These are phyloP conservation scores for Primulina tabacum DNA, from an alignment of 257 asterid species.

Conservation along the genomic window DNA sequence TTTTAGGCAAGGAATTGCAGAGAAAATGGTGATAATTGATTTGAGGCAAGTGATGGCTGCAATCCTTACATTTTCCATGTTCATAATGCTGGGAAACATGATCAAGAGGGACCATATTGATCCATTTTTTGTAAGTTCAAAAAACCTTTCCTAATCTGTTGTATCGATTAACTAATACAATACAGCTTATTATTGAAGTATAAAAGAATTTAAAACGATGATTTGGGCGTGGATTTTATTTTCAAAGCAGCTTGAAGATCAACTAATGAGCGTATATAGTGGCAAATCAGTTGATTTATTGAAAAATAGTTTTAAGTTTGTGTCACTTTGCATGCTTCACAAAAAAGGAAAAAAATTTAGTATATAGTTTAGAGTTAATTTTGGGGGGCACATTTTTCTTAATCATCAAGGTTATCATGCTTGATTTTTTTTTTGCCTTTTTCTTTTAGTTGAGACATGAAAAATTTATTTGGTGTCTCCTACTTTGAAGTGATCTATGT, in stretches of 20 bases:
- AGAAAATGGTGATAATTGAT: constrained; percentile 33
- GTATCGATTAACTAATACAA: neutral
- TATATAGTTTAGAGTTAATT: too few species aligned
- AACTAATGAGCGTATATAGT: too few species aligned
- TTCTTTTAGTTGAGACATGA: neutral
- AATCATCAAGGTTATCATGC: neutral
- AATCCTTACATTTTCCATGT: constrained; percentile 61
- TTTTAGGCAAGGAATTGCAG: neutral
- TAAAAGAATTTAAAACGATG: neutral
- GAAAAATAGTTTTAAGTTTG: neutral
- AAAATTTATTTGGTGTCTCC: neutral
- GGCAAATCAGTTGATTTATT: neutral
- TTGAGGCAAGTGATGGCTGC: constrained; percentile 56
- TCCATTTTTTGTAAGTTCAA: constrained; percentile 40
- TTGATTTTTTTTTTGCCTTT: too few species aligned
- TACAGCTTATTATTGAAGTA: too few species aligned
- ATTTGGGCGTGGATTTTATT: neutral
- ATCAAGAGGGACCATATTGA: constrained; percentile 56
- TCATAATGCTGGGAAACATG: constrained; percentile 49
- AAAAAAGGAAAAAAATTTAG: too few species aligned
- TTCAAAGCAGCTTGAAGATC: neutral
- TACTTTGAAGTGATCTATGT: neutral
- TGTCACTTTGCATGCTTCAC: neutral
- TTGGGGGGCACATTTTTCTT: too few species aligned
- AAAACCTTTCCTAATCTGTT: neutral